Base-by-base conservation (phyloP, 768 basidiomycete genomes). In the Neoboletus brunneissimus region DNA sequence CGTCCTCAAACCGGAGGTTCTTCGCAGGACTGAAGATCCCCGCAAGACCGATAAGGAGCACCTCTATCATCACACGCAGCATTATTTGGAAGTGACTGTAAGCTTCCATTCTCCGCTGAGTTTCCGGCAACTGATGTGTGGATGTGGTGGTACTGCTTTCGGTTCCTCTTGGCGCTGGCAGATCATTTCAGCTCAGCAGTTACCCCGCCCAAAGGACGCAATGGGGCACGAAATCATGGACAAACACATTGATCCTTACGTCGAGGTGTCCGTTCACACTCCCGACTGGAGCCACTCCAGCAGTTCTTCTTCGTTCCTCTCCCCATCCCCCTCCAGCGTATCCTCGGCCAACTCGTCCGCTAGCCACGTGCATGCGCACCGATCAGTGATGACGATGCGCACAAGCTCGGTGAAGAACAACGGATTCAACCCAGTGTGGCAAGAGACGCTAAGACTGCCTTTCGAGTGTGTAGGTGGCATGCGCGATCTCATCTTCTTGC, bases 381-480 rank as follows among this genome's bases (percentile, higher is more conserved):
- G 79, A 23, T 77, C 80, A 6, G 70, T 86, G n/a, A 77, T 78
- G 23, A 77, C 79, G 5, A 70, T 70, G 53, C 78, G 81, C 42
- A 96, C 92, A 4, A 73, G 72, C 22, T 75, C 80, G 0, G 83
- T 95, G 53, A 85, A 83, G 72, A 88, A 91, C 69, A 95, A 95
- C 67, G 92, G 94, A 0, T 94, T 96, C 76, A 97, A 97, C 70
- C 96, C 96, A 0, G 74, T 70, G 2, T 98, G 94, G 91, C 80
- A 91, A 59, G 84, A 94, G 64, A 68, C 69, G 38, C 72, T 94
- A 25, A 71, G 73, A 20, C 70, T 95, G 22, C 85, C 86, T n/a
- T 94, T 94, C 64, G 83, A 85, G 48, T 86, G 87, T 62, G 79
- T 88, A 29, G 84, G 87, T 0, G 81, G 79, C 56, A 91, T 95